These are phyloP conservation scores for Colletotrichum lindemuthianum DNA, from an alignment of 2,329 filamentous ascomycete species.

Conservation along the genomic window DNA sequence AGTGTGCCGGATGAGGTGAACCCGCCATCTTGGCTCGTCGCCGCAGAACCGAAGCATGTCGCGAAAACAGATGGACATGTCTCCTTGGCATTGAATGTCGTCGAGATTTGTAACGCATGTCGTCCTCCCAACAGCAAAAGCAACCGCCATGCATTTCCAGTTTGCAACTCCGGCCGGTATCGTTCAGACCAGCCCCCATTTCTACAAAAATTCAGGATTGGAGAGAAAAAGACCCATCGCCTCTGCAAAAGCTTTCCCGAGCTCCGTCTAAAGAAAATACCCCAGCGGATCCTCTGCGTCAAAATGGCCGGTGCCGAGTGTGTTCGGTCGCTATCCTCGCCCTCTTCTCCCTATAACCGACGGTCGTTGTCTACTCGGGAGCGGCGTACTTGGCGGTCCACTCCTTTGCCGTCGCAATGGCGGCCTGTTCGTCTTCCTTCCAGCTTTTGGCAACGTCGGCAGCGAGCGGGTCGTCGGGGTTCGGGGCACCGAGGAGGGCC, in stretches of 20 bases:
- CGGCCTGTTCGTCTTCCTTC: conserved; percentile 95
- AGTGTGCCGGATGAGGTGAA: not conserved
- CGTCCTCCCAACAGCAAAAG: conserved; percentile 19
- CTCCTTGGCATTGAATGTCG: conserved; percentile 12
- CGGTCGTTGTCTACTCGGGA: conserved; percentile 42
- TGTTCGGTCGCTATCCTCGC: conserved; percentile 13
- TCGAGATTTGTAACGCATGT: conserved; percentile 24
- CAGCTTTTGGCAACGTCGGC: conserved; percentile 97
- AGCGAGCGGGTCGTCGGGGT: conserved; percentile 97
- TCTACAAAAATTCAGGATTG: conserved; percentile 17
- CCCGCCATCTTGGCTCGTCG: not conserved
- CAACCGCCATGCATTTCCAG: conserved; percentile 25
- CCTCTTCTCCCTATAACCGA: not conserved
- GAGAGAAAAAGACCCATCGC: not conserved
- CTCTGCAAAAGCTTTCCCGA: conserved; percentile 6
- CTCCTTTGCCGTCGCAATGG: conserved; percentile 90
- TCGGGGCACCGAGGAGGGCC: conserved; percentile 92
- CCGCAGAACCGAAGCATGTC: not conserved
- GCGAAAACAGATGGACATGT: not conserved
- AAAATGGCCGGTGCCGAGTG: conserved; percentile 3
- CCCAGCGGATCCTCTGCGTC: no score
- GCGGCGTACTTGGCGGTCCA: conserved; percentile 89
- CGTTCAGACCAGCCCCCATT: not conserved
- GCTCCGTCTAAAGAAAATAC: conserved; percentile 13
- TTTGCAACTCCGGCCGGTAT: conserved; percentile 15